Conservation (phyloP, 306 rosid species). For the Pterocarpus macrocarpus region DNA sequence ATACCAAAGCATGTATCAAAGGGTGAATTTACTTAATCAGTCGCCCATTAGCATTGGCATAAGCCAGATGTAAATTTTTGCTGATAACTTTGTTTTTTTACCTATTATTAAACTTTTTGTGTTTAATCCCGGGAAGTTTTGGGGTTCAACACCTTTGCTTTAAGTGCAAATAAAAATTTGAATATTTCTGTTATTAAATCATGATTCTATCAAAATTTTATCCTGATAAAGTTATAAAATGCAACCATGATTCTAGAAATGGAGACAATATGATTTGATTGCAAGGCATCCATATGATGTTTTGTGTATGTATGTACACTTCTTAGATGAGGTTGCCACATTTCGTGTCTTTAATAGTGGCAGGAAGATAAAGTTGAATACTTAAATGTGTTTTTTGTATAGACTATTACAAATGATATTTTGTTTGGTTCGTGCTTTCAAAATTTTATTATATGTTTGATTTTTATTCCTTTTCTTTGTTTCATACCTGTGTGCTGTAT, state of each 20-base stretch:
- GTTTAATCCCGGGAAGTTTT: conserved; percentile 5
- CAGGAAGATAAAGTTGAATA: not conserved
- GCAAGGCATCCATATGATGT: too few relatives aligned
- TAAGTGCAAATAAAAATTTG: not conserved
- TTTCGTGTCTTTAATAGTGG: too few relatives aligned
- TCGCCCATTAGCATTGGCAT: not conserved
- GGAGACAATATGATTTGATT: too few relatives aligned
- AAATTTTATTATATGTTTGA: not conserved
- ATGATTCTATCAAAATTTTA: not conserved
- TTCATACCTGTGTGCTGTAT: not conserved
- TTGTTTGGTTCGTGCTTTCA: not conserved
- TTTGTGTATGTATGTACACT: too few relatives aligned
- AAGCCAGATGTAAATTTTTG: conserved; percentile 22
- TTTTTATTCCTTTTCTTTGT: not conserved
- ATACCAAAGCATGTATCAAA: not conserved
- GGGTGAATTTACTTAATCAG: conserved; percentile 3
- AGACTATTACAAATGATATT: not conserved
- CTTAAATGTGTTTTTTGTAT: not conserved
- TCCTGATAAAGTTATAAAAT: too few relatives aligned
- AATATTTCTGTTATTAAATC: conserved; percentile 20
- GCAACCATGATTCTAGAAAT: too few relatives aligned
- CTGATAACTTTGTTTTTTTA: not conserved
- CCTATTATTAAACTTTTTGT: not conserved
- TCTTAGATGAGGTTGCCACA: not conserved
- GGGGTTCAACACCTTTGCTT: conserved; percentile 1